Base-by-base conservation (phyloP, 441 rosid genomes). In the Melianthus villosus region DNA sequence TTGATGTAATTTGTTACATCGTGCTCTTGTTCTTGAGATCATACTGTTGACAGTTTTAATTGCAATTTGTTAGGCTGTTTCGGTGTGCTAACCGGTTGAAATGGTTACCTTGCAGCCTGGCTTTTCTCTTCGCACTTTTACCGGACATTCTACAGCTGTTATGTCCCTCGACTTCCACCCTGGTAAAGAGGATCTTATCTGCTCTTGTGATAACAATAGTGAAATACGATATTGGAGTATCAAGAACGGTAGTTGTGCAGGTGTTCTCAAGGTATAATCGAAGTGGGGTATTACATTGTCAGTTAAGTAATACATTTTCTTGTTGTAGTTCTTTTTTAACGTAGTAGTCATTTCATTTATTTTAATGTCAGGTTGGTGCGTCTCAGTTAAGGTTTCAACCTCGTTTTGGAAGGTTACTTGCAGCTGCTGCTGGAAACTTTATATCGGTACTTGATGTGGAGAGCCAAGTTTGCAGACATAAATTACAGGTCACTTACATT, bases 171-270 rank as follows among this genome's bases (percentile, higher is more conserved):
- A 87, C 65, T 87, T 87, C 66, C 97, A 87, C 45, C 95, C 97
- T 14, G 65, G 47, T 53, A 80, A 72, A 44, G 85, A 78, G 38
- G 95, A 87, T 52, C 87, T 87, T 51, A 65, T 83, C 51, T 80
- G 87, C 63, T 87, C 97, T 27, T 87, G 93, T 39, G 97, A 83
- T 55, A 69, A 54, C 27, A 73, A 76, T 53, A 82, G 77, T 33
- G 93, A 80, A 62, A 87, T 87, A 64, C 65, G 95, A 33, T 87
- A 78, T 53, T 87, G 97, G 97, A 83, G 87, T 39, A 72, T 87
- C 42, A 83, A 56, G 37, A 76, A 79, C 31, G 95, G 93, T 49
- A 65, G 68, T 63, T 80, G 80, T 65, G 44, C 77, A 14, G 64
- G 82, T 56, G 72, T 69, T 38, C 75, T 70, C 68, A 87, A 80